These are phyloP conservation scores for Arthrobotrys sphaeroides DNA, from an alignment of 2,329 filamentous ascomycete species.

Conservation along the genomic window DNA sequence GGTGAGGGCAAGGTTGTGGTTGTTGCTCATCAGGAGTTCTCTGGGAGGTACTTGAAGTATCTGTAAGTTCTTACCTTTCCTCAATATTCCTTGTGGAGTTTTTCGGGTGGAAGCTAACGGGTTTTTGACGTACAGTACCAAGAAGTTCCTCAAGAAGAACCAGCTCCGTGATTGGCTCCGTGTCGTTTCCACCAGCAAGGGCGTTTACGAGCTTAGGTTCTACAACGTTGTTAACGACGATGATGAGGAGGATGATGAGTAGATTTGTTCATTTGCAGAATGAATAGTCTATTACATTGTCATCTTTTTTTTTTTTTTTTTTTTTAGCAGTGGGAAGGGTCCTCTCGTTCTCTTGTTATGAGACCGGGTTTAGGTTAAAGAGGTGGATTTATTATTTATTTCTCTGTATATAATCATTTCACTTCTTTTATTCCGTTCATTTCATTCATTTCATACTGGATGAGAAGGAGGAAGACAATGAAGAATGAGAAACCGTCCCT, in stretches of 20 bases:
- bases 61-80: constrained; percentile 71
- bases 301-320: not conserved
- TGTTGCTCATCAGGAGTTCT: constrained; percentile 96
- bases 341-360: not conserved
- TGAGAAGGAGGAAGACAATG: no score
- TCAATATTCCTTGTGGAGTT: not conserved
- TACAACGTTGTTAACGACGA: constrained; percentile 99
- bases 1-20: constrained; percentile 99
- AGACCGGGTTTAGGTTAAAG: no score
- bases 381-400: no score
- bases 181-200: constrained; percentile 96
- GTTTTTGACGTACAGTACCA: constrained; percentile 73
- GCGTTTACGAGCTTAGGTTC: constrained; percentile 99
- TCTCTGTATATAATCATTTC: constrained; percentile 4
- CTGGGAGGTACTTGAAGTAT: constrained; percentile 99
- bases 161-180: constrained; percentile 99
- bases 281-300: not conserved
- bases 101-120: constrained; percentile 35
- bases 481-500: no score
- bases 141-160: constrained; percentile 99
- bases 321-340: not conserved
- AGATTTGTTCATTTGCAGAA: constrained; percentile 66
- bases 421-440: not conserved
- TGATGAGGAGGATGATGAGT: constrained; percentile 98
- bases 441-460: no score